Evolutionary conservation across 345 rosid species (phyloP).

Genomic region (Turnera subulata): DNA sequence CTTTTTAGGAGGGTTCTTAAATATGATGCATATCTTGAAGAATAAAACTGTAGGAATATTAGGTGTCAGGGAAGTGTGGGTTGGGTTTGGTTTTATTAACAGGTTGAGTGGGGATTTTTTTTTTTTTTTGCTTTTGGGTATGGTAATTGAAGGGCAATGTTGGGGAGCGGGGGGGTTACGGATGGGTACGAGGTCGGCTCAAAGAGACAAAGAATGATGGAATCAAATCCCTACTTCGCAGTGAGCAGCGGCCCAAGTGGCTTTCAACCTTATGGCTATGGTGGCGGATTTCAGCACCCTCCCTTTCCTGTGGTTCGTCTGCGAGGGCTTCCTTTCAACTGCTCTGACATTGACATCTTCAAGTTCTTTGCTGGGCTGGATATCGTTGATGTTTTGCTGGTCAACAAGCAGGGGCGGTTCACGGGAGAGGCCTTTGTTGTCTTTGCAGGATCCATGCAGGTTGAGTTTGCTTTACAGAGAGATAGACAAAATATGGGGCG

Average conservation of each 20-base stretch:
- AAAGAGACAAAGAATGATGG: slow-evolving; percentile 99
- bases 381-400: slow-evolving; percentile 82
- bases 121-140: slow-evolving; percentile 54
- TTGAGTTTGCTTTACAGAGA: slow-evolving; percentile 82
- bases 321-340: slow-evolving; percentile 91
- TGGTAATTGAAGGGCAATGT: slow-evolving; percentile 91
- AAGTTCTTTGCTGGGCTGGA: slow-evolving; percentile 90
- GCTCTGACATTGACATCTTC: slow-evolving; percentile 83
- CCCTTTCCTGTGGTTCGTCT: slow-evolving; percentile 87
- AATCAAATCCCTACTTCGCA: slow-evolving; percentile 98
- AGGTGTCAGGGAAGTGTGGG: slow-evolving; percentile 36
- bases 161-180: slow-evolving; percentile 97
- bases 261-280: slow-evolving; percentile 59
- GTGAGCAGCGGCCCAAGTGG: slow-evolving; percentile 64
- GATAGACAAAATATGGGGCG: slow-evolving; percentile 88
- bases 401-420: slow-evolving; percentile 72
- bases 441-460: slow-evolving; percentile 72
- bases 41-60: slow-evolving; percentile 8
- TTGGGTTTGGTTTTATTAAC: slow-evolving; percentile 93
- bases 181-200: slow-evolving; percentile 98
- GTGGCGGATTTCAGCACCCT: slow-evolving; percentile 51
- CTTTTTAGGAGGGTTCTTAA: neutral
- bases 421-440: slow-evolving; percentile 89
- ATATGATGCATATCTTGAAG: neutral
- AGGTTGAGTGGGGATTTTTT: slow-evolving; percentile 81